Evolutionary conservation across 1,139 yeast genomes (phyloP).

Genomic region (Blastobotrys persicus): DNA sequence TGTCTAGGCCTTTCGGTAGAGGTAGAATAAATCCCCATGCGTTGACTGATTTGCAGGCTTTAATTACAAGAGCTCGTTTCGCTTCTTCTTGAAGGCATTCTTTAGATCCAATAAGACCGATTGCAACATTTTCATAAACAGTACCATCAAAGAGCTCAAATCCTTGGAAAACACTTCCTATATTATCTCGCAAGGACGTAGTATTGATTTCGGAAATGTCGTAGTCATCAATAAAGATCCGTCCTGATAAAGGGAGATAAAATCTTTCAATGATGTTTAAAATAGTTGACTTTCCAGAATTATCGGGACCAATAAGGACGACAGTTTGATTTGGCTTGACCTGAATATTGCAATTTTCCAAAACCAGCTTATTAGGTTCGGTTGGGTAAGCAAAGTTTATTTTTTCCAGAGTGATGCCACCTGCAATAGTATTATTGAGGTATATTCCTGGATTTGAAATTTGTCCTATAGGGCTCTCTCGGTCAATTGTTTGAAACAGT

Average conservation of each 20-base stretch:
- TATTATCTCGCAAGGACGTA: neutral
- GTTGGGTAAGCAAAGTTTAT: conserved; percentile 5
- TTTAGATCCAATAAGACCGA: conserved; percentile 2
- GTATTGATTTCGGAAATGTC: conserved; percentile 3
- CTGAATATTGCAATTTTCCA: neutral
- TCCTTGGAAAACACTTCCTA: neutral
- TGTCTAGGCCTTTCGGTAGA: neutral
- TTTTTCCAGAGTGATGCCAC: neutral
- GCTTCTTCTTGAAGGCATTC: conserved; percentile 1
- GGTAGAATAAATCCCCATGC: conserved; percentile 10
- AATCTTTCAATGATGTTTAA: conserved; percentile 2
- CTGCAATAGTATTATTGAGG: neutral
- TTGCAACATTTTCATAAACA: conserved; percentile 2
- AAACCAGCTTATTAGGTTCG: neutral
- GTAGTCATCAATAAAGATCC: neutral
- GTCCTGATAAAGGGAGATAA: conserved; percentile 4
- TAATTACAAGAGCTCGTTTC: neutral
- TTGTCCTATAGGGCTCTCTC: neutral
- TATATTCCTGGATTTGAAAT: neutral
- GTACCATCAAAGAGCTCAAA: conserved; percentile 18
- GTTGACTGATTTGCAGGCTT: conserved; percentile 1
- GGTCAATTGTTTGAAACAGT: conserved; percentile 9
- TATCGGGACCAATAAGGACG: neutral
- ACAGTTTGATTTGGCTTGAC: conserved; percentile 5
- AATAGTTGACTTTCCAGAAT: conserved; percentile 8